These are phyloP conservation scores for Colletotrichum acutatum DNA, from an alignment of 2,329 filamentous ascomycete species.

Conservation along the genomic window DNA sequence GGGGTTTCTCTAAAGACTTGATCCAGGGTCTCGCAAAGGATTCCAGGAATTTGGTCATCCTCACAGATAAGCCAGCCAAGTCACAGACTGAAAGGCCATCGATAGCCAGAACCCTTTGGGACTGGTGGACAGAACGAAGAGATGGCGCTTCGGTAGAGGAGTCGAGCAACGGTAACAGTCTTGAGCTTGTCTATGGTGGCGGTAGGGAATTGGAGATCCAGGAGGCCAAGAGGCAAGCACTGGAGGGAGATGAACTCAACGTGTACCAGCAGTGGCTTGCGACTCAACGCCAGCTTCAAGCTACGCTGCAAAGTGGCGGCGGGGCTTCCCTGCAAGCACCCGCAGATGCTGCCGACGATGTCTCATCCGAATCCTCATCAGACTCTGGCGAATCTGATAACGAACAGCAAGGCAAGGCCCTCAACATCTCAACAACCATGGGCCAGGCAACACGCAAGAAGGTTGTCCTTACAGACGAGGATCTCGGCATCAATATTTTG, in stretches of 20 bases:
- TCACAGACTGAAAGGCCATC: slow-evolving; percentile 60
- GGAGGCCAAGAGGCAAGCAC: slow-evolving; percentile 70
- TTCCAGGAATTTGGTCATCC: slow-evolving; percentile 82
- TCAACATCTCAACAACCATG: slow-evolving; percentile 88
- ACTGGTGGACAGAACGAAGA: slow-evolving; percentile 77
- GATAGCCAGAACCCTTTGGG: slow-evolving; percentile 81
- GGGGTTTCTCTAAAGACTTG: slow-evolving; percentile 91
- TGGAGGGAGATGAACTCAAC: slow-evolving; percentile 80
- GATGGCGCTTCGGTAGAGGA: slow-evolving; percentile 72
- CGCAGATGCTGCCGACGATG: slow-evolving; percentile 82
- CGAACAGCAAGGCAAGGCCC: slow-evolving; percentile 89
- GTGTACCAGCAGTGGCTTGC: slow-evolving; percentile 94
- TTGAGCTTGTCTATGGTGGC: slow-evolving; percentile 75
- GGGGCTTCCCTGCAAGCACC: slow-evolving; percentile 75
- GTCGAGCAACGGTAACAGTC: slow-evolving; percentile 62
- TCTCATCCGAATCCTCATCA: slow-evolving; percentile 86
- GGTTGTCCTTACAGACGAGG: slow-evolving; percentile 86
- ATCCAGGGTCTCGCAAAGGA: slow-evolving; percentile 80
- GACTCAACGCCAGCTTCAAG: slow-evolving; percentile 87
- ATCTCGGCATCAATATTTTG: slow-evolving; percentile 90
- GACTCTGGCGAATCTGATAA: slow-evolving; percentile 89
- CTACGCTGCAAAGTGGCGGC: slow-evolving; percentile 78
- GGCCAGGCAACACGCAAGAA: slow-evolving; percentile 88
- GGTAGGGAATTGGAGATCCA: slow-evolving; percentile 70
- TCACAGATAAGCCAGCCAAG: slow-evolving; percentile 78